phyloP scores from a whole-genome alignment of 2,329 filamentous ascomycete genomes.

The Verticillium tricorpus region DNA sequence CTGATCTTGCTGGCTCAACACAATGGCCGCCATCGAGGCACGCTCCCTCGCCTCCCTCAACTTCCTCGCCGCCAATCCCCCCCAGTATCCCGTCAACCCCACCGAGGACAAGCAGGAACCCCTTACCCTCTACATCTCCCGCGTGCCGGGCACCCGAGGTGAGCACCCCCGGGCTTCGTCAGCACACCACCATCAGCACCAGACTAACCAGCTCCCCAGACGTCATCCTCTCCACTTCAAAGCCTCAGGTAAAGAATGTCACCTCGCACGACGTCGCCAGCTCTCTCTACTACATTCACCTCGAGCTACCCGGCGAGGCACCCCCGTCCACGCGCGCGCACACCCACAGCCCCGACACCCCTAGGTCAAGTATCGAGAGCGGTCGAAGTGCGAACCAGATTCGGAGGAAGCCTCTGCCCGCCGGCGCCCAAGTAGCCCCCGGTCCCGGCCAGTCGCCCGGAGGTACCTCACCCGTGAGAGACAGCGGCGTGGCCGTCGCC shows the following conservation, averaged over 20 bases:
- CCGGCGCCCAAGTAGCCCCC: conserved; percentile 14
- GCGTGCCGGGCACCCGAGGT: conserved; percentile 90
- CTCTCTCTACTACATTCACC: conserved; percentile 88
- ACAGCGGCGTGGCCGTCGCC: not conserved
- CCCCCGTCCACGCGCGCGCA: conserved; percentile 23
- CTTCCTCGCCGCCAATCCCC: conserved; percentile 77
- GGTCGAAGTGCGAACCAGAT: conserved; percentile 38
- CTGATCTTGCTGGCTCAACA: not conserved
- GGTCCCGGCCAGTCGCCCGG: not conserved
- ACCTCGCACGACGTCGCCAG: conserved; percentile 81
- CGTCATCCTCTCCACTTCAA: conserved; percentile 86
- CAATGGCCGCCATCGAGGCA: conserved; percentile 61
- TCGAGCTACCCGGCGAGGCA: conserved; percentile 59
- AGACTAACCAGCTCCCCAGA: conserved; percentile 46
- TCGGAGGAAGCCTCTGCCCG: conserved; percentile 47
- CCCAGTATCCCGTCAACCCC: conserved; percentile 76
- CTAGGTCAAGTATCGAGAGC: conserved; percentile 40
- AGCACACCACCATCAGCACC: conserved; percentile 5
- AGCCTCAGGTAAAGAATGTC: conserved; percentile 83
- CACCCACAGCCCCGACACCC: conserved; percentile 22
- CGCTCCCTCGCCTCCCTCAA: conserved; percentile 78
- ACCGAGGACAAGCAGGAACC: conserved; percentile 64
- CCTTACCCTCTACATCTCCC: conserved; percentile 82
- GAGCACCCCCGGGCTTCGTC: conserved; percentile 19
- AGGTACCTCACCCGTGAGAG: not conserved